Conservation (phyloP, 139 green algal species). For the Edaphochlamys debaryana region DNA sequence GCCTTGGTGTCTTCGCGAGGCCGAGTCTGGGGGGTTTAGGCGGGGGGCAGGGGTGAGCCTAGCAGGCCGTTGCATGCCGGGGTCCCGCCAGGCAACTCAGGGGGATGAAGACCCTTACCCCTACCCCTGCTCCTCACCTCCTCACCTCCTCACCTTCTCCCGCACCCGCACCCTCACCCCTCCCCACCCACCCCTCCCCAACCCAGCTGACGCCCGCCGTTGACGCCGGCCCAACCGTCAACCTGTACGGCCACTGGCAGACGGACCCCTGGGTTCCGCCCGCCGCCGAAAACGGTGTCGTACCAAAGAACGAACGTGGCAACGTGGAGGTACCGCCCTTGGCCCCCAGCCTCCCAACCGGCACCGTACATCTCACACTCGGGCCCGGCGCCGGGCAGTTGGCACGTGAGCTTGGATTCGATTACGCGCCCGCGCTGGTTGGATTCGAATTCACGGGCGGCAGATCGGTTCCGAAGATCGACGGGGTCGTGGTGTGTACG, state of each 20-base stretch:
- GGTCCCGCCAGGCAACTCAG: too few relatives aligned
- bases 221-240: neutral
- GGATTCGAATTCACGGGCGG: slow-evolving; percentile 82
- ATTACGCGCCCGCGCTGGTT: slow-evolving; percentile 80
- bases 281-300: slow-evolving; percentile 66
- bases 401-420: slow-evolving; percentile 71
- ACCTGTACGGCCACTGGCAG: slow-evolving; percentile 90
- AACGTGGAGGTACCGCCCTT: slow-evolving; percentile 89
- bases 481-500: slow-evolving; percentile 86
- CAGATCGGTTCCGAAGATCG: slow-evolving; percentile 71
- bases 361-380: slow-evolving; percentile 64
- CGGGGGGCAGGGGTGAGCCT: too few relatives aligned
- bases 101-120: too few relatives aligned
- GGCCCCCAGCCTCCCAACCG: slow-evolving; percentile 62
- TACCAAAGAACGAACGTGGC: slow-evolving; percentile 85
- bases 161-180: too few relatives aligned
- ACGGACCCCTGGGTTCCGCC: slow-evolving; percentile 67
- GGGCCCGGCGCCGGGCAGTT: slow-evolving; percentile 33
- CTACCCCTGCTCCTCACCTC: too few relatives aligned
- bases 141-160: too few relatives aligned
- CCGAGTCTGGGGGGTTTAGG: too few relatives aligned
- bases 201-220: too few relatives aligned
- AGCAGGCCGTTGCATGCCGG: too few relatives aligned
- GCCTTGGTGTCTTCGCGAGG: too few relatives aligned
- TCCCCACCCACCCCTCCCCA: too few relatives aligned